These are phyloP conservation scores for Schizochytrium sp. DNA, from an alignment of 108 stramenopile genomes.

Conservation along the genomic window DNA sequence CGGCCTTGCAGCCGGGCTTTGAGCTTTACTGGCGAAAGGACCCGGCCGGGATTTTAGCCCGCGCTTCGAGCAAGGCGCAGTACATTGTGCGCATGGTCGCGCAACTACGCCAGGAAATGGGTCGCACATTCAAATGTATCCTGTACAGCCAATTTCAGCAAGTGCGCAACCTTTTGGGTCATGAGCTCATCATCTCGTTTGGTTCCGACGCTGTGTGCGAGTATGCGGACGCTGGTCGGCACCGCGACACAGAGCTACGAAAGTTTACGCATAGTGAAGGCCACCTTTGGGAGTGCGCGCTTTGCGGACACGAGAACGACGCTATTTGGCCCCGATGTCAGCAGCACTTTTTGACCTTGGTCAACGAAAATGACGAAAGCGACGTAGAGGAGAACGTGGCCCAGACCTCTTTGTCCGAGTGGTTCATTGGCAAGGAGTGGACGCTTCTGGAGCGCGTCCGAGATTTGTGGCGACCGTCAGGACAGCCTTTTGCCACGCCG, in stretches of 20 bases:
- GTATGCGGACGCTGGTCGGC: neutral
- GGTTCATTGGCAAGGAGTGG: neutral
- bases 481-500: neutral
- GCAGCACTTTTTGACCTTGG: neutral
- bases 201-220: neutral
- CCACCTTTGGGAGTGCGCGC: neutral
- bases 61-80: constrained; percentile 1
- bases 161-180: neutral
- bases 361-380: neutral
- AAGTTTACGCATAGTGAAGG: neutral
- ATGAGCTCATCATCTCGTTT: neutral
- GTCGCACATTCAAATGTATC: neutral
- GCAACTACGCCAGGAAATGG: neutral
- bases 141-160: neutral
- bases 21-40: neutral
- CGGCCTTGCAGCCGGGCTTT: constrained; percentile 10
- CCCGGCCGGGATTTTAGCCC: neutral
- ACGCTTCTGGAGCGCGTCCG: neutral
- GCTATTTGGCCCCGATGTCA: neutral
- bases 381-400: neutral
- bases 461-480: neutral
- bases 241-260: neutral
- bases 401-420: neutral
- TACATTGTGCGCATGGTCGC: neutral
- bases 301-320: constrained; percentile 4